Base-by-base conservation (phyloP, 352 stramenopile species). In the Globisporangium lucens region DNA sequence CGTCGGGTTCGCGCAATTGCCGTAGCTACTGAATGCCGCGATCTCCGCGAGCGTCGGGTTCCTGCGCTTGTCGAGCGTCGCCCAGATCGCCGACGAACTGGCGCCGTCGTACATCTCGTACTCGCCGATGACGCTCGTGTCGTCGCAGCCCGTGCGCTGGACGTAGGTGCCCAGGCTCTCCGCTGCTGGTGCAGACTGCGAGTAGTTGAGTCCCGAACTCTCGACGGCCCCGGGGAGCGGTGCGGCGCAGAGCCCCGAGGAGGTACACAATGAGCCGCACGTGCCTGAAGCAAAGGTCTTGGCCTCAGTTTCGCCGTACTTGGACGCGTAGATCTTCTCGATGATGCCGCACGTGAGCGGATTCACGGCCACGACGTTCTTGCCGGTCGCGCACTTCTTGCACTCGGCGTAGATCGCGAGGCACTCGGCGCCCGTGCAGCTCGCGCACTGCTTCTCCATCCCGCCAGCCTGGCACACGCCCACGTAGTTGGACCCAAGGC, bases 81-180 rank as follows among this genome's bases (percentile, higher is more conserved):
- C 47, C 67, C 68, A 75, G n/a, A 75, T 49, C 7, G 68, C 27
- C 20, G 51, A 53, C 3, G 12, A 10, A 8, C 7, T 72, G 38
- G 17, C 74, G 64, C 82, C 82, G 59, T 91, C 58, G 75, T 87
- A 93, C 75, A 81, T 38, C n/a, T 83, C 73, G 70, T 88, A 93
- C 69, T 83, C 75, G 61, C 79, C 79, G 57, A 90, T 89, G 35
- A 79, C 75, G 24, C 53, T 73, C 27, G 68, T 60, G 61, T 93
- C 83, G 65, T 91, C 81, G 47, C 85, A 93, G 68, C 85, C 85
- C 51, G 85, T 91, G 63, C 75, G 78, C 41, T 91, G 82, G 27
- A 81, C 68, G 71, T 85, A 91, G 17, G 58, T 69, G 10, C 52
- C 68, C 17, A 93, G 74, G 4, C 61, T 66, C 22, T 71, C 72